A percentile compares a stretch with the other conserved stretches of the same genome.
phyloP scores from a whole-genome alignment of 2,329 filamentous ascomycete species.

The Ilyonectria robusta region DNA sequence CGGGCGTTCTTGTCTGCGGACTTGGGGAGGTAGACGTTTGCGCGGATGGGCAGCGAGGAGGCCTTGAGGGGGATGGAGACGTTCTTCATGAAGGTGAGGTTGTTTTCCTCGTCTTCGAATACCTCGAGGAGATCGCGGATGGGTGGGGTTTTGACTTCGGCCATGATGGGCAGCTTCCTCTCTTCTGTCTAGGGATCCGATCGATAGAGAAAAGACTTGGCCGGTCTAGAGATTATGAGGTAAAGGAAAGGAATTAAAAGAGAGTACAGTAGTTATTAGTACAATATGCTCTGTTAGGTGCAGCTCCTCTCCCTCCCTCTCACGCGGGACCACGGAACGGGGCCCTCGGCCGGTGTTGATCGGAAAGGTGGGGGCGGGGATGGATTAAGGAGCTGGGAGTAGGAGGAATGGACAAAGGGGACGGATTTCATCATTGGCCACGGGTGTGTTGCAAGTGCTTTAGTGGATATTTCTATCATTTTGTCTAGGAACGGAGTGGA shows the following conservation, averaged over 20 bases:
- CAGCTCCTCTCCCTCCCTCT: background rate
- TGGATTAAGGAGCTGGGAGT: background rate
- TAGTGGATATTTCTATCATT: background rate
- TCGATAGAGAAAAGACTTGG: background rate
- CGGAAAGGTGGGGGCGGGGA: slow-evolving; percentile 32
- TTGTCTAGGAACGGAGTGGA: background rate
- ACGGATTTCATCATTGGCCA: slow-evolving; percentile 6
- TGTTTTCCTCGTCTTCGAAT: slow-evolving; percentile 24
- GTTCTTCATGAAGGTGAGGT: slow-evolving; percentile 28
- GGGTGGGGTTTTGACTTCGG: slow-evolving; percentile 22
- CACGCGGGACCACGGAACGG: slow-evolving; percentile 15
- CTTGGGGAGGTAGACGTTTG: slow-evolving; percentile 53
- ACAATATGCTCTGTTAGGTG: background rate
- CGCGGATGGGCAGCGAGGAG: slow-evolving; percentile 17
- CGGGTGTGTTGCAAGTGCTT: slow-evolving; percentile 3
- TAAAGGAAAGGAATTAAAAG: background rate
- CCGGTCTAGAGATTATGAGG: slow-evolving; percentile 2
- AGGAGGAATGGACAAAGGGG: background rate
- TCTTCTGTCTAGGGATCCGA: background rate
- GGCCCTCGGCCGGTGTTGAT: slow-evolving; percentile 18
- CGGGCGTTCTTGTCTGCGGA: slow-evolving; percentile 13
- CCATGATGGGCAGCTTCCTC: slow-evolving; percentile 16
- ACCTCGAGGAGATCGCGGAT: slow-evolving; percentile 26
- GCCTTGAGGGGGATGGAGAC: slow-evolving; percentile 29
- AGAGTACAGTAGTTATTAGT: background rate